Evolutionary conservation across 2,329 filamentous ascomycete genomes (phyloP).

Genomic region (Diaporthe sp.): DNA sequence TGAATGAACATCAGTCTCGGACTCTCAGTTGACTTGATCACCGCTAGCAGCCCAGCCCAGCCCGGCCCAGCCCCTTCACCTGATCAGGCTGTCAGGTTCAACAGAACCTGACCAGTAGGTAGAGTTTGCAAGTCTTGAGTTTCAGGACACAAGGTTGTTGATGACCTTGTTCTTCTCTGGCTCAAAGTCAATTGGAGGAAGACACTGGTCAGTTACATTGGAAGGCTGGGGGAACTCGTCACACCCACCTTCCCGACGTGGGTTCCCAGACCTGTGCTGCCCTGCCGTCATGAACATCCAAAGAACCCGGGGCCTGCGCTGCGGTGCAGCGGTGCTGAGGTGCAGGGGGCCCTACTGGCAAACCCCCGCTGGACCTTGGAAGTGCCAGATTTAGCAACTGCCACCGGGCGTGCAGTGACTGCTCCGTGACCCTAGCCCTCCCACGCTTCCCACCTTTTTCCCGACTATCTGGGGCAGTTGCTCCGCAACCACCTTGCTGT

Average conservation of each 20-base stretch:
- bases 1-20: neutral
- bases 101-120: neutral
- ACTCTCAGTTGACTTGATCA: neutral
- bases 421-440: constrained; percentile 2
- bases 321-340: neutral
- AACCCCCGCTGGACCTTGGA: neutral
- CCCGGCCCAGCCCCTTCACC: neutral
- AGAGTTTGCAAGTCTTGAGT: neutral
- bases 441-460: neutral
- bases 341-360: constrained; percentile 1
- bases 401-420: constrained; percentile 13
- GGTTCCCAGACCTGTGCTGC: neutral
- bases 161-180: neutral
- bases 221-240: constrained; percentile 4
- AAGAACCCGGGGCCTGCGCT: neutral
- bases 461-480: constrained; percentile 29
- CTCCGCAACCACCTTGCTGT: constrained; percentile 17
- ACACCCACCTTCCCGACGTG: neutral
- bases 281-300: neutral
- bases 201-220: neutral
- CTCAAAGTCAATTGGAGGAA: constrained; percentile 8
- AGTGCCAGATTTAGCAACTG: constrained; percentile 24
- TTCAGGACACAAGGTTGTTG: neutral
- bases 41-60: neutral
- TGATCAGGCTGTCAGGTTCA: neutral